Evolutionary conservation across 192 early-diverging fungal genomes (phyloP).

Genomic region (Coemansia sp.): DNA sequence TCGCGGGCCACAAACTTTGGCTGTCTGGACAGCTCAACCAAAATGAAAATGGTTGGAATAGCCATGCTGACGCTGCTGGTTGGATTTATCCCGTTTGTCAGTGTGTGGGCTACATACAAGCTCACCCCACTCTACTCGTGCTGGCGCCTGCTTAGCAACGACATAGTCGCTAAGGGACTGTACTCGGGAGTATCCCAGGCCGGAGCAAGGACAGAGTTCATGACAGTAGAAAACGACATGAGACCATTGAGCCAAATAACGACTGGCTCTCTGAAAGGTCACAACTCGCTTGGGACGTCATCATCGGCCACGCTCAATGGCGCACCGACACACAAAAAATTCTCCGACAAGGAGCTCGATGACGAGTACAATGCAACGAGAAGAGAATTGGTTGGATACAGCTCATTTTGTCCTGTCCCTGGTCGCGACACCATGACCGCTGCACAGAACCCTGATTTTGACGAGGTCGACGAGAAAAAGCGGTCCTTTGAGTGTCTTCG

Average conservation of each 20-base stretch:
- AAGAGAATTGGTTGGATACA: slow-evolving; percentile 21
- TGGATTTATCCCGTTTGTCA: slow-evolving; percentile 48
- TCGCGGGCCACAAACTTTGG: slow-evolving; percentile 20
- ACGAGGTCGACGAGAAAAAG: slow-evolving; percentile 10
- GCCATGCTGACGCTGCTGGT: slow-evolving; percentile 18
- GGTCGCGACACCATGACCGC: slow-evolving; percentile 12
- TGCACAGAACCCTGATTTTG: slow-evolving; percentile 6
- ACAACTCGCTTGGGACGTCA: neutral
- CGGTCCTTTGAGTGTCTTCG: slow-evolving; percentile 42
- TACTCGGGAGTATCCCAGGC: slow-evolving; percentile 31
- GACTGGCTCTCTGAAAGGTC: neutral
- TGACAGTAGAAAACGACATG: neutral
- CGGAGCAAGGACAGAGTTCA: slow-evolving; percentile 23
- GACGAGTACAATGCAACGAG: neutral
- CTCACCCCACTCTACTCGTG: slow-evolving; percentile 34
- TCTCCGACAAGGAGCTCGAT: neutral
- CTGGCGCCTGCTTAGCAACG: slow-evolving; percentile 43
- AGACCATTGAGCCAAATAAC: neutral
- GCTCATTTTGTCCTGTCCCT: slow-evolving; percentile 45
- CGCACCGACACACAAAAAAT: neutral
- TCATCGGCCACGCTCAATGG: slow-evolving; percentile 21
- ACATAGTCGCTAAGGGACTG: slow-evolving; percentile 32
- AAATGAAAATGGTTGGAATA: slow-evolving; percentile 19
- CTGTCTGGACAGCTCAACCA: slow-evolving; percentile 25
- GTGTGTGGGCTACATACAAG: slow-evolving; percentile 40